phyloP scores from a whole-genome alignment of 2,329 filamentous ascomycete genomes.

The Trichoderma sp. region DNA sequence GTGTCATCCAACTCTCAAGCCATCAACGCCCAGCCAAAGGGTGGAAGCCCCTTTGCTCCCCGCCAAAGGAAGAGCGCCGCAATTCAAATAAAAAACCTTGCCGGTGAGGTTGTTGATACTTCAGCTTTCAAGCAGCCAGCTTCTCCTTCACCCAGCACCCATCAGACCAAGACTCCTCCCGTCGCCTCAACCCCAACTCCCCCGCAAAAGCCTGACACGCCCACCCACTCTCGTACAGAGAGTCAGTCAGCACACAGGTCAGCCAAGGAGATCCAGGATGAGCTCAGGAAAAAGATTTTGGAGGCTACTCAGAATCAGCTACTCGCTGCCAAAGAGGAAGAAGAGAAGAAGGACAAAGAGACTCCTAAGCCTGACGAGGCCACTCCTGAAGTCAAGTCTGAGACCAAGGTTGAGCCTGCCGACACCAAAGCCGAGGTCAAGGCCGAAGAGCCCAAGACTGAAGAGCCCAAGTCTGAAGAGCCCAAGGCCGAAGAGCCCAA shows the following conservation, averaged over 20 bases:
- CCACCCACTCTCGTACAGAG: slow-evolving; percentile 70
- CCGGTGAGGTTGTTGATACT: slow-evolving; percentile 75
- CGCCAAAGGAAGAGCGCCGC: slow-evolving; percentile 67
- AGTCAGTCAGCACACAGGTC: slow-evolving; percentile 70
- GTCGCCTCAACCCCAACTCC: slow-evolving; percentile 76
- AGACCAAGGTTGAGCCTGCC: not conserved
- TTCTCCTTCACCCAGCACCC: slow-evolving; percentile 57
- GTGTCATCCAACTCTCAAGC: slow-evolving; percentile 66
- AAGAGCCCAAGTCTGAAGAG: not conserved
- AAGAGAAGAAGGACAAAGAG: slow-evolving; percentile 29
- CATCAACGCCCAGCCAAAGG: slow-evolving; percentile 61
- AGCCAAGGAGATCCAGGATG: slow-evolving; percentile 77
- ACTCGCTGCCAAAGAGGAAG: slow-evolving; percentile 33
- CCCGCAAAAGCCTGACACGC: slow-evolving; percentile 72
- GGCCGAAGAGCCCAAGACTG: slow-evolving; percentile 11
- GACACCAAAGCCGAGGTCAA: not conserved
- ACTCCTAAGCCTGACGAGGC: slow-evolving; percentile 34
- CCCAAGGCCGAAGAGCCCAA: not conserved
- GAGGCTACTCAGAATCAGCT: slow-evolving; percentile 50
- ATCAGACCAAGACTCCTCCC: slow-evolving; percentile 64
- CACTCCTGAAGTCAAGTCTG: not conserved
- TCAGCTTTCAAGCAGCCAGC: slow-evolving; percentile 61
- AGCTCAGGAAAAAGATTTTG: slow-evolving; percentile 79
- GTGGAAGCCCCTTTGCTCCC: slow-evolving; percentile 48
- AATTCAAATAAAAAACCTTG: slow-evolving; percentile 81